Evolutionary conservation across 257 asterid species (phyloP).

Genomic region (Capsicum pubescens): DNA sequence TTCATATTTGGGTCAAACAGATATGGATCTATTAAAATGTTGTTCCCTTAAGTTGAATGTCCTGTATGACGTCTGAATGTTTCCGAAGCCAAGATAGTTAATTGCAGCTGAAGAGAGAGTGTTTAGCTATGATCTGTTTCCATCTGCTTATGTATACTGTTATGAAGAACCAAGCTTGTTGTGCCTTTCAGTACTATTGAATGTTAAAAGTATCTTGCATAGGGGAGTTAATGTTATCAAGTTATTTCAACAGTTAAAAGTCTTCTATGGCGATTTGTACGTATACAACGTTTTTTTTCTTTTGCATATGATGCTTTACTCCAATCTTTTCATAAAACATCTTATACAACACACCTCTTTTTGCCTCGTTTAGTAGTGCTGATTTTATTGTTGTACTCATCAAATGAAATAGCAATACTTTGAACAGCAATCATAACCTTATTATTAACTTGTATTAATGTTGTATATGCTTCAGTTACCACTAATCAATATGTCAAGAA

Average conservation of each 20-base stretch:
- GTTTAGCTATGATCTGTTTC: background rate
- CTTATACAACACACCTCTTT: background rate
- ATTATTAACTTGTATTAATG: background rate
- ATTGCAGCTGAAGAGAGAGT: background rate
- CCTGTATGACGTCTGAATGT: background rate
- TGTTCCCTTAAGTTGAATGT: background rate
- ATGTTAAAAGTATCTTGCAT: background rate
- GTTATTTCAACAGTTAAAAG: background rate
- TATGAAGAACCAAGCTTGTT: background rate
- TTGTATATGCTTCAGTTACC: conserved; percentile 31
- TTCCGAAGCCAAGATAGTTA: background rate
- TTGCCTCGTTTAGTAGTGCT: background rate
- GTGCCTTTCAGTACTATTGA: background rate
- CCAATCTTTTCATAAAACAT: background rate
- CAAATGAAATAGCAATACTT: background rate
- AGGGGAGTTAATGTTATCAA: background rate
- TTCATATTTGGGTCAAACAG: background rate
- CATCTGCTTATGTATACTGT: background rate
- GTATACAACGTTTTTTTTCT: background rate
- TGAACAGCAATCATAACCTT: background rate
- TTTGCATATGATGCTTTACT: background rate
- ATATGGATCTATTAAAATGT: background rate
- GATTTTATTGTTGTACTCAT: background rate
- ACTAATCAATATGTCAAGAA: conserved; percentile 68
- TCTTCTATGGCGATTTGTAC: background rate